These are phyloP conservation scores for Angophora floribunda DNA, from an alignment of 345 rosid species.

Conservation along the genomic window DNA sequence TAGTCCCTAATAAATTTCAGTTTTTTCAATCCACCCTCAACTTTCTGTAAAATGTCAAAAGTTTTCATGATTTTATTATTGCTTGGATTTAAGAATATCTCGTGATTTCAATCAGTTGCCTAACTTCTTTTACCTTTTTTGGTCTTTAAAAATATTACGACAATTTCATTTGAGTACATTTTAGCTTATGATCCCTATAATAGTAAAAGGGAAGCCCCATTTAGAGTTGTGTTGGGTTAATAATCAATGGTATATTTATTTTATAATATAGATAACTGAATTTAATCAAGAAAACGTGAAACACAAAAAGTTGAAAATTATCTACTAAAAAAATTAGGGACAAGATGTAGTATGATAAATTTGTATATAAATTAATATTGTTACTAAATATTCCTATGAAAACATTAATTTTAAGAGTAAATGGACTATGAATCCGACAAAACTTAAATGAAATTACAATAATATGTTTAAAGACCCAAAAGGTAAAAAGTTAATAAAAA, in stretches of 20 bases:
- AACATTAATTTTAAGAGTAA: not conserved
- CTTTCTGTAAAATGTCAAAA: not conserved
- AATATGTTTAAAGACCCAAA: not conserved
- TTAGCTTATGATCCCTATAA: not conserved
- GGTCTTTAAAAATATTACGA: not conserved
- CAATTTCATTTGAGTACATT: not conserved
- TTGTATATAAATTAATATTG: not conserved
- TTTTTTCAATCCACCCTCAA: not conserved
- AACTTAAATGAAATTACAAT: not conserved
- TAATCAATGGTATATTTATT: not conserved
- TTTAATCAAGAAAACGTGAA: not conserved
- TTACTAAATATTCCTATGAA: not conserved
- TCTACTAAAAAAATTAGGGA: not conserved
- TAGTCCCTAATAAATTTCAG: not conserved
- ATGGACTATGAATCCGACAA: not conserved
- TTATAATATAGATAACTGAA: not conserved
- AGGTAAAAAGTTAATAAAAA: not conserved
- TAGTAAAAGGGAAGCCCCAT: not conserved
- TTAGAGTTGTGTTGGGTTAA: not conserved
- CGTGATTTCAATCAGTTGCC: not conserved
- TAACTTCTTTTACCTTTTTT: not conserved
- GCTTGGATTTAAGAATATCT: not conserved
- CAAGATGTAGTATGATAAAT: not conserved
- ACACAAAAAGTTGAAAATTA: not conserved
- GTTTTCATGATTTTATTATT: not conserved